phyloP scores from a whole-genome alignment of 2,329 filamentous ascomycete genomes.

The Botrytis byssoidea region DNA sequence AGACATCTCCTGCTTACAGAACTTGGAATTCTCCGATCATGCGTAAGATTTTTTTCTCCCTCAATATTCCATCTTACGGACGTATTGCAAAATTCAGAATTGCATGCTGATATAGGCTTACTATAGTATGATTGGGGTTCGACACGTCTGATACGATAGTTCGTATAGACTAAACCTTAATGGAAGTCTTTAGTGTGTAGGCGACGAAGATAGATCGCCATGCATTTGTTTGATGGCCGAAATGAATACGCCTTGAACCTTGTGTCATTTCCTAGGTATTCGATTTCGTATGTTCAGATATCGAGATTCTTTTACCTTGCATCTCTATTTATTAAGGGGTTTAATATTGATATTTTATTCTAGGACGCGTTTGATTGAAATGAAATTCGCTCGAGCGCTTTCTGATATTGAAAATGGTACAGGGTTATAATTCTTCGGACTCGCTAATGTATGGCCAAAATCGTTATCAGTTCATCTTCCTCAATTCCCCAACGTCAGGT shows the following conservation, averaged over 20 bases:
- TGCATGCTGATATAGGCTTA: background rate
- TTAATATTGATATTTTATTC: background rate
- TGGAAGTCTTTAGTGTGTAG: background rate
- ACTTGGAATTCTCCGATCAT: background rate
- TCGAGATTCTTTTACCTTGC: background rate
- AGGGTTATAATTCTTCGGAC: background rate
- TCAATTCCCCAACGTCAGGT: conserved; percentile 12
- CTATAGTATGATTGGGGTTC: background rate
- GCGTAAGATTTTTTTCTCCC: background rate
- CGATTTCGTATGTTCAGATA: background rate
- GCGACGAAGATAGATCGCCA: conserved; percentile 14
- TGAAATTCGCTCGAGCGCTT: background rate
- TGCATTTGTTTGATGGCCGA: background rate
- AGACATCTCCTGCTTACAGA: background rate
- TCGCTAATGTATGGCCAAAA: background rate
- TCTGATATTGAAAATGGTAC: conserved; percentile 3
- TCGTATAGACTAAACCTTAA: background rate
- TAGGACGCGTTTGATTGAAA: conserved; percentile 2
- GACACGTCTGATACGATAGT: background rate
- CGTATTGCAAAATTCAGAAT: background rate
- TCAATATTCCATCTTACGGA: background rate
- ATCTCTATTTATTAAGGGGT: conserved; percentile 1
- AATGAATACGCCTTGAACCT: background rate
- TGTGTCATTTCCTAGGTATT: background rate
- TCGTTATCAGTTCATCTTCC: conserved; percentile 16